Evolutionary conservation across 306 rosid genomes (phyloP), one percentile per base, ranked within the genome.

Genomic region (Cucurbita maxima): DNA sequence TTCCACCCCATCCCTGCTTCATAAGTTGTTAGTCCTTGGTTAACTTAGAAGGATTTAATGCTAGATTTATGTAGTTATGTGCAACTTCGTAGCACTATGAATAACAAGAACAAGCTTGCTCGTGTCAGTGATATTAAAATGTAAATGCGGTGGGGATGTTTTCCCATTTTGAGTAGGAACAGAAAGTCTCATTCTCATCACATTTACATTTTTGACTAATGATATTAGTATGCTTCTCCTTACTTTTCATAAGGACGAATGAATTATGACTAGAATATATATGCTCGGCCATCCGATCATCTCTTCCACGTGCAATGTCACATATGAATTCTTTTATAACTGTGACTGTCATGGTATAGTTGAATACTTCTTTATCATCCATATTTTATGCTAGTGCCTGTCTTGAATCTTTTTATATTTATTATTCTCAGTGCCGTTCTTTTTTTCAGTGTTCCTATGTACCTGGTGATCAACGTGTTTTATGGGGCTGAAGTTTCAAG

Each of bases 401-500:
- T 16, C 48, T 8, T 30, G 1, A 25, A 13, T 9, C 73, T 8
- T 16, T 51, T 30, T 30, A 34, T 48, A 69, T 25, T 30, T 45
- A 3, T 30, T 11, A 68, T 9, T 66, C n/a, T 44, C 20, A 45
- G 25, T 69, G 58, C 58, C 41, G 13, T 48, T 34, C 55, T 51
- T 51, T 48, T 3, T 58, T 85, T 86, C 96, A 92, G 98, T 81
- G 58, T 87, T 53, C 96, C 98, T 63, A 47, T 78, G 72, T 92
- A 85, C 81, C 72, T 92, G 86, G 90, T 79, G 14, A 88, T 92
- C 64, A 83, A 88, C 77, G 64, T 78, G 48, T 45, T 75, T 44
- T 84, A 88, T 62, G 98, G 98, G 58, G 81, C 89, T 37, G 88
- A 88, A 75, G 92, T 92, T 77, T 87, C 96, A 1, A 90, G 77